phyloP scores from a whole-genome alignment of 495 filamentous ascomycete species.

The Elasticomyces elasticus region DNA sequence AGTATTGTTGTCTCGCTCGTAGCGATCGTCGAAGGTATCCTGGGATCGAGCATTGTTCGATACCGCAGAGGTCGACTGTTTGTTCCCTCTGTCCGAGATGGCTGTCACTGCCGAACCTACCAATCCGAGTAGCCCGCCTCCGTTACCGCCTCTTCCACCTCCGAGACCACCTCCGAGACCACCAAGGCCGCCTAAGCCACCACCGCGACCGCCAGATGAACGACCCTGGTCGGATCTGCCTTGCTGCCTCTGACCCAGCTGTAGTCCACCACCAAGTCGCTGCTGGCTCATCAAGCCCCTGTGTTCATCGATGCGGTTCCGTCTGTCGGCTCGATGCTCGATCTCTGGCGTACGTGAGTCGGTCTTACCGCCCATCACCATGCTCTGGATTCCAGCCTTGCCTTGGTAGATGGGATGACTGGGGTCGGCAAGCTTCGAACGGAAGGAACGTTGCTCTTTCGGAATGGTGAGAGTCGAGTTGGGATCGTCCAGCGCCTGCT shows the following conservation, averaged over 20 bases:
- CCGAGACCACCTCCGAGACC: background rate
- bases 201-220: background rate
- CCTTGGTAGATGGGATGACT: constrained; percentile 41
- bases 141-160: background rate
- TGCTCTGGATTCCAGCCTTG: constrained; percentile 23
- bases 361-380: constrained; percentile 32
- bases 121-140: background rate
- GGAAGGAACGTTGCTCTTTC: constrained; percentile 27
- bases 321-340: background rate
- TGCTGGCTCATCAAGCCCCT: background rate
- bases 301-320: background rate
- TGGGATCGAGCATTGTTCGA: background rate
- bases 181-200: background rate
- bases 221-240: background rate
- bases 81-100: background rate
- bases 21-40: background rate
- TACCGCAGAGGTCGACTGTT: background rate
- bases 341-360: background rate
- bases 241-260: background rate
- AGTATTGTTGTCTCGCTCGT: background rate
- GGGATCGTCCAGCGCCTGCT: constrained; percentile 31
- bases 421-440: constrained; percentile 46
- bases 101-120: background rate
- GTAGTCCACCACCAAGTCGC: background rate
- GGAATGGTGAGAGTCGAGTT: constrained; percentile 16